These are phyloP conservation scores for Kurtzmaniella quercitrusa DNA, from an alignment of 1,139 yeast genomes.

Conservation along the genomic window DNA sequence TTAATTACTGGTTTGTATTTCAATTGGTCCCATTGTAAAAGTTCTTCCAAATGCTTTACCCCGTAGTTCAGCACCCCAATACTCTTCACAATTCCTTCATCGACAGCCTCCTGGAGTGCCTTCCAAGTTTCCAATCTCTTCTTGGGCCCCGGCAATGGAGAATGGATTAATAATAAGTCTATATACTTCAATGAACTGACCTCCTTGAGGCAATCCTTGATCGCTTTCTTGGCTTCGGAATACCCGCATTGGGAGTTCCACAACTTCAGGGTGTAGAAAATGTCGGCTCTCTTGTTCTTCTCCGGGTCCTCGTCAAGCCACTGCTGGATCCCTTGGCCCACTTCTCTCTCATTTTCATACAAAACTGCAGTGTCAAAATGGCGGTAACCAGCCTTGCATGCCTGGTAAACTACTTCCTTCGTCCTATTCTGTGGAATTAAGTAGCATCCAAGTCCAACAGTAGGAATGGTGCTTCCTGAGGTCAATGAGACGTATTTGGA, in stretches of 20 bases:
- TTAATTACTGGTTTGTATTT: conserved; percentile 54
- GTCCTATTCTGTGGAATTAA: conserved; percentile 20
- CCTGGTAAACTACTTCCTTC: conserved; percentile 13
- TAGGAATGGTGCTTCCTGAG: conserved; percentile 27
- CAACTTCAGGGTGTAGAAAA: conserved; percentile 16
- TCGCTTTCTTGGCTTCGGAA: conserved; percentile 14
- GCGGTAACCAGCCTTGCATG: conserved; percentile 17
- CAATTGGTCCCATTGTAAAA: conserved; percentile 44
- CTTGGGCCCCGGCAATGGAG: conserved; percentile 49
- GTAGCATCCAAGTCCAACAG: conserved; percentile 37
- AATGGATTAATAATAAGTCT: conserved; percentile 45
- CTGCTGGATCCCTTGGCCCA: conserved; percentile 14
- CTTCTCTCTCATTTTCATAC: conserved; percentile 16
- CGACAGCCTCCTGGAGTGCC: conserved; percentile 39
- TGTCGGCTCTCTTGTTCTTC: conserved; percentile 31
- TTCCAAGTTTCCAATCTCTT: conserved; percentile 49
- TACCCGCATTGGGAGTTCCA: conserved; percentile 24
- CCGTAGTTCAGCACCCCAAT: conserved; percentile 45
- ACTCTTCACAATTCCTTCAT: conserved; percentile 24
- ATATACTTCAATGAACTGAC: conserved; percentile 28
- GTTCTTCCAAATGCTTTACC: conserved; percentile 31
- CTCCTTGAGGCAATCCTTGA: conserved; percentile 10
- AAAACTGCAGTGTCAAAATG: conserved; percentile 18
- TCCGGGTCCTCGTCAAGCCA: conserved; percentile 11
- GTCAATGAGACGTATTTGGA: conserved; percentile 11